These are phyloP conservation scores for Lactarius hatsudake DNA, from an alignment of 768 basidiomycete genomes.

Conservation along the genomic window DNA sequence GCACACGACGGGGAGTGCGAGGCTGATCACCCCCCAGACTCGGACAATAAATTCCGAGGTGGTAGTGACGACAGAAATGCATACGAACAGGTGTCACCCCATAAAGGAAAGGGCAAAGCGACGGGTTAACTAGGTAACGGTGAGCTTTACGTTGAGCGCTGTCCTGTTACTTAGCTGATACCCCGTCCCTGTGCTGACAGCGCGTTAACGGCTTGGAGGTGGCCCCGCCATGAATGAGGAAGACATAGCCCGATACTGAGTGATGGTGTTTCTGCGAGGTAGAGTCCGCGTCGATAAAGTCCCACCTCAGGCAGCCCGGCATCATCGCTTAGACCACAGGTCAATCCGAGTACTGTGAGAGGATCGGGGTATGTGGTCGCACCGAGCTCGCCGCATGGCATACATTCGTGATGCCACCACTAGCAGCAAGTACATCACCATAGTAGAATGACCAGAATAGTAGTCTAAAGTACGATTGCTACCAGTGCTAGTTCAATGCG, in stretches of 20 bases:
- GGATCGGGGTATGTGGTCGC: background rate
- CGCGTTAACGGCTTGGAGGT: background rate
- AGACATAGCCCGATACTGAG: background rate
- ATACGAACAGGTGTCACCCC: constrained; percentile 17
- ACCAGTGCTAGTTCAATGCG: background rate
- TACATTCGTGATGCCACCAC: background rate
- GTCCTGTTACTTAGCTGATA: no score
- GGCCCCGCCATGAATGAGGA: background rate
- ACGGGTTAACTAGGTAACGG: background rate
- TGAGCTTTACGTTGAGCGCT: no score
- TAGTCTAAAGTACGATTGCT: background rate
- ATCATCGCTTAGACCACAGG: background rate
- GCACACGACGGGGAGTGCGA: constrained; percentile 6
- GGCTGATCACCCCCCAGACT: background rate
- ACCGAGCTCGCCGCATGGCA: background rate
- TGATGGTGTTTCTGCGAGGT: background rate
- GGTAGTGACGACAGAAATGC: constrained; percentile 17
- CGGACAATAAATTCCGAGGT: background rate
- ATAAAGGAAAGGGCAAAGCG: constrained; percentile 22
- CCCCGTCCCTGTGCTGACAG: no score
- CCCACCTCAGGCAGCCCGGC: background rate
- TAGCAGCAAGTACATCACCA: no score
- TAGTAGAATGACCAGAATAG: background rate
- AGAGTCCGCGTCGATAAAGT: background rate
- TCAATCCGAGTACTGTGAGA: no score